phyloP scores from a whole-genome alignment of 148 eudicot genomes.

The Dysphania ambrosioides region DNA sequence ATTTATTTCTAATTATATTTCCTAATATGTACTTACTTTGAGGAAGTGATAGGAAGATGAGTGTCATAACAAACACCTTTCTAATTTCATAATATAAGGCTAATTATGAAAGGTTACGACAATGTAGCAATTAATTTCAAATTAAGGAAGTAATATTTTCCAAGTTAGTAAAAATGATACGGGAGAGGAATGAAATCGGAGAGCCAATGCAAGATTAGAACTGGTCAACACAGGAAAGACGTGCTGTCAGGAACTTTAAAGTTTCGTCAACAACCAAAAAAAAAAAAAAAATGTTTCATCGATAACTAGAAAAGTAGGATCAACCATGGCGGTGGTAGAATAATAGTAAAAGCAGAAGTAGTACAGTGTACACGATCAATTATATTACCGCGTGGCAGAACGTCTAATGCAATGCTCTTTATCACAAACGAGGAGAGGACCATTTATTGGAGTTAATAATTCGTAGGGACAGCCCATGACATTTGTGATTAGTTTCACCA shows the following conservation, averaged over 20 bases:
- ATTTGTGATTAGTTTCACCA: no score
- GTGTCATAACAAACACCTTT: no score
- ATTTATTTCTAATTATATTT: no score
- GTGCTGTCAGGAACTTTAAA: not conserved
- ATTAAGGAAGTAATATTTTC: no score
- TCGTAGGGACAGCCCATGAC: not conserved
- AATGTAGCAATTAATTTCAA: no score
- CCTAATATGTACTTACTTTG: no score
- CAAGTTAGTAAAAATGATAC: not conserved
- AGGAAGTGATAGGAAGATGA: no score
- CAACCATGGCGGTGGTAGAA: not conserved
- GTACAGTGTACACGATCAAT: no score
- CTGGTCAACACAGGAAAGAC: conserved; percentile 3
- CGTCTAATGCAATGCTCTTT: not conserved
- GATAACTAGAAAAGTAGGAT: not conserved
- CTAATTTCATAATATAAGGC: no score
- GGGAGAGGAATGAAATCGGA: not conserved
- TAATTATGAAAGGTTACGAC: no score
- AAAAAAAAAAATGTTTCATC: not conserved
- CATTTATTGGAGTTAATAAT: not conserved
- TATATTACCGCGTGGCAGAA: not conserved
- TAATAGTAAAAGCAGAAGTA: not conserved
- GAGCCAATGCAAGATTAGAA: not conserved
- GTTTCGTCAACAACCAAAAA: not conserved
- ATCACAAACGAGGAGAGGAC: not conserved